These are phyloP conservation scores for Leccinum subrobustum DNA, from an alignment of 1,284 basidiomycete genomes.

Conservation along the genomic window DNA sequence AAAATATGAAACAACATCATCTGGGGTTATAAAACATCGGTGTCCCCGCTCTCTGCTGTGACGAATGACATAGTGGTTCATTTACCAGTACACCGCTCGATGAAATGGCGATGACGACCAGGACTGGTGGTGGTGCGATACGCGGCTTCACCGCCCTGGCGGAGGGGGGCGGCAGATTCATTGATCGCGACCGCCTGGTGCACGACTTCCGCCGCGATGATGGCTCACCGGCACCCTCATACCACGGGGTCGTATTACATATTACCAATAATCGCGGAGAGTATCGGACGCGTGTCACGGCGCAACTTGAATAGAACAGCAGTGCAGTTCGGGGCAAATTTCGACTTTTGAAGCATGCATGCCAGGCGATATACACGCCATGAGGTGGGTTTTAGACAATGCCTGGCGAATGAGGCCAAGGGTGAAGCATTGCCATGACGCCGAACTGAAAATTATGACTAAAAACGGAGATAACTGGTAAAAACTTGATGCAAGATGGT, in stretches of 20 bases:
- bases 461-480: slow-evolving; percentile 9
- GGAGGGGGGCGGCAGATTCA: slow-evolving; percentile 21
- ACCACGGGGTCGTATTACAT: slow-evolving; percentile 31
- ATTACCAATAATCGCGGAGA: slow-evolving; percentile 27
- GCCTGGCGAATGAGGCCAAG: slow-evolving; percentile 14
- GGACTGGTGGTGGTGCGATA: slow-evolving; percentile 20
- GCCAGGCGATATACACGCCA: slow-evolving; percentile 27
- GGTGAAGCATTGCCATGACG: slow-evolving; percentile 26
- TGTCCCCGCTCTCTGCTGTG: slow-evolving; percentile 14
- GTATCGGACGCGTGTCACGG: slow-evolving; percentile 23
- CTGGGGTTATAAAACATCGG: slow-evolving; percentile 25
- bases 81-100: slow-evolving; percentile 22
- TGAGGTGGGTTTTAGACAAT: slow-evolving; percentile 15
- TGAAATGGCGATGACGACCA: slow-evolving; percentile 27
- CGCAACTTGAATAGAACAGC: slow-evolving; percentile 23
- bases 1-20: slow-evolving; percentile 14
- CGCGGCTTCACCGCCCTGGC: slow-evolving; percentile 26
- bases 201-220: slow-evolving; percentile 24
- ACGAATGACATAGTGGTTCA: slow-evolving; percentile 22
- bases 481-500: slow-evolving; percentile 10
- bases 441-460: background rate
- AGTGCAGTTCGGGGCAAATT: slow-evolving; percentile 17
- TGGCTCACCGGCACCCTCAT: slow-evolving; percentile 11
- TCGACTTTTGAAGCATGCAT: slow-evolving; percentile 19
- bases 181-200: slow-evolving; percentile 20